phyloP scores from a whole-genome alignment of 768 basidiomycete genomes.

The Trametes elegans region DNA sequence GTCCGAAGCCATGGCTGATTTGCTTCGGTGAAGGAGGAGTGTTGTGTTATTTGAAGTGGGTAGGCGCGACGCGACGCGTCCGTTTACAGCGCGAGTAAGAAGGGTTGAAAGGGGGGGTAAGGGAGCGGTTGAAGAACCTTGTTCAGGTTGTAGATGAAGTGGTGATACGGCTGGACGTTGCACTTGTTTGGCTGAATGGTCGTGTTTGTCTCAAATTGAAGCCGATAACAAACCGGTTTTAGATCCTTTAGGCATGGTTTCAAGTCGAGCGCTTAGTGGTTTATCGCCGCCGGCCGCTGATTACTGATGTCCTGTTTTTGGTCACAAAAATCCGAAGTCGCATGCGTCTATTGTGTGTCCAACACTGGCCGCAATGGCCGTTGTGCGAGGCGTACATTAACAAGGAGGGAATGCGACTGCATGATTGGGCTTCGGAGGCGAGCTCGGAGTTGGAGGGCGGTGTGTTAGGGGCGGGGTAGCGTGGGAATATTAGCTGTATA shows the following conservation, averaged over 20 bases:
- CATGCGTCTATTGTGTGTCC: too few species aligned
- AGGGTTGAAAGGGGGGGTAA: slow-evolving; percentile 37
- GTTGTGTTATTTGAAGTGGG: slow-evolving; percentile 3
- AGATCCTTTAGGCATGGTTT: slow-evolving; percentile 6
- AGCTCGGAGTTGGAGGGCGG: background rate
- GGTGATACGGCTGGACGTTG: slow-evolving; percentile 21
- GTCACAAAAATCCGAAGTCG: too few species aligned
- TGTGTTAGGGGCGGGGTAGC: slow-evolving; percentile 13
- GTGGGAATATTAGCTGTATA: slow-evolving; percentile 23
- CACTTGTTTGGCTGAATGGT: slow-evolving; percentile 30
- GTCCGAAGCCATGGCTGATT: slow-evolving; percentile 13
- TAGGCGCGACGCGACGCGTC: slow-evolving; percentile 29
- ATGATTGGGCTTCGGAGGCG: too few species aligned
- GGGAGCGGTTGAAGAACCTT: slow-evolving; percentile 37
- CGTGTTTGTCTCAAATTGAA: slow-evolving; percentile 19
- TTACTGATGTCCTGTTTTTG: too few species aligned
- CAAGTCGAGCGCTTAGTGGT: slow-evolving; percentile 12
- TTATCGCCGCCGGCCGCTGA: background rate
- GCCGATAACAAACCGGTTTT: slow-evolving; percentile 10
- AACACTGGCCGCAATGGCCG: too few species aligned
- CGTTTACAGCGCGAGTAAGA: slow-evolving; percentile 18
- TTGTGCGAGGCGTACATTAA: too few species aligned
- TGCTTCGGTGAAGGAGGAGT: background rate
- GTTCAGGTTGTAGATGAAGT: slow-evolving; percentile 31
- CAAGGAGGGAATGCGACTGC: too few species aligned